These are phyloP conservation scores for Alternaria conjuncta DNA, from an alignment of 2,329 filamentous ascomycete genomes.

Conservation along the genomic window DNA sequence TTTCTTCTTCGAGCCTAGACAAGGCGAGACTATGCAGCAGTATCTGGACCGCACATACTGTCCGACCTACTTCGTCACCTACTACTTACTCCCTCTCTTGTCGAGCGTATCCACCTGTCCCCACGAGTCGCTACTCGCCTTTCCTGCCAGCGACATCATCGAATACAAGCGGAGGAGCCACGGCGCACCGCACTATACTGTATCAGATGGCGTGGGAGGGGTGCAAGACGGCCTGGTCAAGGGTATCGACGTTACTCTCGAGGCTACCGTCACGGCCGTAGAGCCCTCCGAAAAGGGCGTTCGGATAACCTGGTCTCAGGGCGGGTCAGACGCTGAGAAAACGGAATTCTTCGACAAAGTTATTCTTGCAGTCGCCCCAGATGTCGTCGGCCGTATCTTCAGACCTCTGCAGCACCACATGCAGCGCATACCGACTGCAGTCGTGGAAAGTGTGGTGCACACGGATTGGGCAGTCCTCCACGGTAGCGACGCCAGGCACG, in stretches of 20 bases:
- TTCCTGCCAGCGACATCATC: slow-evolving; percentile 61
- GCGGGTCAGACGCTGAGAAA: slow-evolving; percentile 17
- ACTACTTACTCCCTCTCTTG: slow-evolving; percentile 63
- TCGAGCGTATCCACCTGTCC: slow-evolving; percentile 63
- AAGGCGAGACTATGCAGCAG: slow-evolving; percentile 55
- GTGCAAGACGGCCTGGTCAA: slow-evolving; percentile 57
- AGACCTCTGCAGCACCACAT: slow-evolving; percentile 50
- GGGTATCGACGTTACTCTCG: slow-evolving; percentile 54
- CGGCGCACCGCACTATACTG: slow-evolving; percentile 59
- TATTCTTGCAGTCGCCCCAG: slow-evolving; percentile 62
- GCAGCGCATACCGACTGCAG: slow-evolving; percentile 55
- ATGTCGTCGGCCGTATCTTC: slow-evolving; percentile 59
- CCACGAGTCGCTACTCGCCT: slow-evolving; percentile 57
- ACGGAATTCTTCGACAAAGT: slow-evolving; percentile 58
- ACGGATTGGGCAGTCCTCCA: slow-evolving; percentile 37
- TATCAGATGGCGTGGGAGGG: slow-evolving; percentile 57
- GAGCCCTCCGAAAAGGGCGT: slow-evolving; percentile 36
- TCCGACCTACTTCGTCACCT: slow-evolving; percentile 55
- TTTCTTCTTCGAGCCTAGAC: slow-evolving; percentile 54
- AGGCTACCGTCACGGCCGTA: slow-evolving; percentile 49
- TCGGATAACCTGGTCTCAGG: slow-evolving; percentile 45
- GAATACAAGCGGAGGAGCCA: slow-evolving; percentile 59
- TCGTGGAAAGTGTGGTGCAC: slow-evolving; percentile 59
- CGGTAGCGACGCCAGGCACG: neutral
- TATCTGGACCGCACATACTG: slow-evolving; percentile 61